Evolutionary conservation across 352 stramenopile species (phyloP), one percentile per base, ranked within the genome.

Genomic region (Phytophthora idaei): DNA sequence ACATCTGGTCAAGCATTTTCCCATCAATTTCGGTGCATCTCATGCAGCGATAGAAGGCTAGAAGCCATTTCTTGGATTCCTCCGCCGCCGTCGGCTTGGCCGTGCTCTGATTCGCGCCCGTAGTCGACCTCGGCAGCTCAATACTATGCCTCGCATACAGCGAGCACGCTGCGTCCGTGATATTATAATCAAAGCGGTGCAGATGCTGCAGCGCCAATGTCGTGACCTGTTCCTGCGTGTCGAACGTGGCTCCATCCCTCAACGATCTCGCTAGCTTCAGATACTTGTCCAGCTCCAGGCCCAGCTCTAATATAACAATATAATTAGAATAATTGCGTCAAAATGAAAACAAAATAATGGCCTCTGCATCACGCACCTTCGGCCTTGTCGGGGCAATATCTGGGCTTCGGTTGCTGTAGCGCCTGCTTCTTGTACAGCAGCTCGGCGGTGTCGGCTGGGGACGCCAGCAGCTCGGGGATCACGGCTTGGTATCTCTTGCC

Each of bases 81-180:
- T 89, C 86, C 0, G 68, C 78, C 4, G 64, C 55, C 5, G 66
- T 71, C 0, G 29, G 17, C 34, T 80, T 76, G 5, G 44, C 64
- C 42, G 47, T 9, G 11, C 27, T 51, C 4, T 54, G 34, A 14
- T 61, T 52, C 28, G 14, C 48, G 1, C 27, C 36, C 29, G 44
- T 46, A 27, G 58, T 69, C 15, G 75, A 63, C 27, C 74, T 76
- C 3, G 82, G 82, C 21, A 92, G 56, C 56, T 94, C 83, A 45
- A 94, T 92, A 52, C 82, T 93, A 59, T 95, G 89, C 14, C 73
- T 67, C n/a, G 89, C 87, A 50, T 94, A 94, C 63, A 96, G 56
- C 7, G 84, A 84, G 64, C 87, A 95, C 17, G 89, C 85, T 0
- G 89, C 89, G 53, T 94, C 85, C 17, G 73, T 85, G 17, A 81